Evolutionary conservation across 1,139 yeast species (phyloP).

Genomic region (Saccharomyces pastorianus): DNA sequence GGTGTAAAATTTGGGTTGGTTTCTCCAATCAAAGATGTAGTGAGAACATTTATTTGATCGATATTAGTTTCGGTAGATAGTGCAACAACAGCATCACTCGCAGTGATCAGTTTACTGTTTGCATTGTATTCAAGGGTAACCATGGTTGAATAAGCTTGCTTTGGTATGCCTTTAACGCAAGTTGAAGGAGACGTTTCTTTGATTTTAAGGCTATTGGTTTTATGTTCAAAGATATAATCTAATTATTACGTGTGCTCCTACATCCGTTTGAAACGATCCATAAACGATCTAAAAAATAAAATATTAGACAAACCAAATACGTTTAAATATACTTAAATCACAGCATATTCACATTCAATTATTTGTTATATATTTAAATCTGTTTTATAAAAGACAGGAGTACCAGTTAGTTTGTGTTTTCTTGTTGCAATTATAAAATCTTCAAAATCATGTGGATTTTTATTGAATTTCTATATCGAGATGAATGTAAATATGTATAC

Average conservation of each 20-base stretch:
- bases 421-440: neutral
- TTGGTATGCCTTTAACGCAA: neutral
- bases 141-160: neutral
- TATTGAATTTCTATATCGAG: conserved; percentile 1
- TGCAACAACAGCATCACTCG: conserved; percentile 21
- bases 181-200: neutral
- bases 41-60: conserved; percentile 55
- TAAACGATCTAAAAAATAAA: neutral
- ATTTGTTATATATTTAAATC: neutral
- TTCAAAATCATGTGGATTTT: neutral
- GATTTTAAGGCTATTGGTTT: neutral
- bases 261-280: neutral
- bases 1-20: conserved; percentile 47
- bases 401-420: neutral
- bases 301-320: neutral
- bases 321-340: neutral
- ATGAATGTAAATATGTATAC: conserved; percentile 3
- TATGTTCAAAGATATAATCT: neutral
- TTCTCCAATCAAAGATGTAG: conserved; percentile 49
- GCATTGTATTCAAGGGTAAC: conserved; percentile 19
- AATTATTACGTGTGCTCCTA: neutral
- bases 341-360: neutral
- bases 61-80: conserved; percentile 43
- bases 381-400: neutral
- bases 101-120: conserved; percentile 18